Conservation (phyloP, 1,139 yeast species). For the Yamadazyma sp. region DNA sequence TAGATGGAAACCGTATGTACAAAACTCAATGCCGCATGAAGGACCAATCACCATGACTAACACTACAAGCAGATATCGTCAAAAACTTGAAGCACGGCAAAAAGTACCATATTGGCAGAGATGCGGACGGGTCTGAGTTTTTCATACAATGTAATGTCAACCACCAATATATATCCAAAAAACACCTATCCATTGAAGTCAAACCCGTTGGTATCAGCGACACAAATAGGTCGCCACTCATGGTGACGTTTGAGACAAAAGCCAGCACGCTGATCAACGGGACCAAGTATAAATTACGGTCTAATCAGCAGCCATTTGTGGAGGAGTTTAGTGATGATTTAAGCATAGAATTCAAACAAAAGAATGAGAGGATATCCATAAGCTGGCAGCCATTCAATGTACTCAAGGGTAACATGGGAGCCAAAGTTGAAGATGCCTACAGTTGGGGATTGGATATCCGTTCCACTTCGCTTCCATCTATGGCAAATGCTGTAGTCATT, state of each 20-base stretch:
- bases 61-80: not conserved
- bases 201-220: constrained; percentile 5
- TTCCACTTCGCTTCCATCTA: constrained; percentile 18
- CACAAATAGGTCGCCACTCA: constrained; percentile 18
- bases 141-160: constrained; percentile 19
- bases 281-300: constrained; percentile 21
- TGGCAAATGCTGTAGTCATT: constrained; percentile 7
- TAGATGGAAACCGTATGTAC: constrained; percentile 11
- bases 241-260: constrained; percentile 26
- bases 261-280: constrained; percentile 35
- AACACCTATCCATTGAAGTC: constrained; percentile 26
- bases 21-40: too few relatives aligned
- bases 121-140: constrained; percentile 17
- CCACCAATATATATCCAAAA: constrained; percentile 30
- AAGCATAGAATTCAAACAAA: constrained; percentile 21
- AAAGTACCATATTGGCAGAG: constrained; percentile 32
- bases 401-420: constrained; percentile 2
- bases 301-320: constrained; percentile 17
- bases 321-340: constrained; percentile 17
- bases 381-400: constrained; percentile 25
- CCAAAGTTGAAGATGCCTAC: constrained; percentile 11
- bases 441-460: constrained; percentile 24
- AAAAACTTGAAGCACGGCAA: constrained; percentile 15
- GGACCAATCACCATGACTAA: not conserved
- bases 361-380: constrained; percentile 18